Percentiles rank a stretch among this genome's conserved stretches.
Conservation (phyloP, 495 filamentous ascomycete species). For the Aspergillus campestris region DNA sequence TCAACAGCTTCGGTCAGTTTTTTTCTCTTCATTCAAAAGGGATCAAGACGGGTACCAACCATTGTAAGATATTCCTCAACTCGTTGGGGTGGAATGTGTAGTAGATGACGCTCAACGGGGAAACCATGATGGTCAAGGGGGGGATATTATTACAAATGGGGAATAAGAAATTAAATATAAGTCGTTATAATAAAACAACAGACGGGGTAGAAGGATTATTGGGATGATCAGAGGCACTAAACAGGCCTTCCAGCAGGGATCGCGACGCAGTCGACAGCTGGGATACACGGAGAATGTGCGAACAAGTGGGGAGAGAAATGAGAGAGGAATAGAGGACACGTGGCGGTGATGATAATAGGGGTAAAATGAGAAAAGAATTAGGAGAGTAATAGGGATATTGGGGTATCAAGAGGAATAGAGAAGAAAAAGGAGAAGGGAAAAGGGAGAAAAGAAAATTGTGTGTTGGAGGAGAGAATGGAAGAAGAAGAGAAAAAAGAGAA, state of each 20-base stretch:
- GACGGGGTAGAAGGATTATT: background rate
- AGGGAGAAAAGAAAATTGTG: slow-evolving; percentile 2
- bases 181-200: too few species aligned
- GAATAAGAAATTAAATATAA: background rate
- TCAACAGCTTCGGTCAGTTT: background rate
- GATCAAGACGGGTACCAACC: slow-evolving; percentile 44
- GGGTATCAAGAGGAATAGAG: background rate
- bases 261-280: background rate
- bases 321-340: slow-evolving; percentile 7
- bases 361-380: slow-evolving; percentile 1
- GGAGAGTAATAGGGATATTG: background rate
- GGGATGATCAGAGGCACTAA: slow-evolving; percentile 1
- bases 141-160: slow-evolving; percentile 4
- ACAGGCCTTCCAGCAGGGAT: background rate
- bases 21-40: background rate
- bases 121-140: slow-evolving; percentile 36
- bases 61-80: slow-evolving; percentile 84
- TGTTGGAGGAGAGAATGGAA: slow-evolving; percentile 3
- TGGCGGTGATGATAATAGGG: background rate
- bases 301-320: background rate
- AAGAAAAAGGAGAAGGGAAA: slow-evolving; percentile 2
- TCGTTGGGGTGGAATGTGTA: slow-evolving; percentile 69
- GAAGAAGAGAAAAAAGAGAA: background rate
- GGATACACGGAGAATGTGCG: background rate
- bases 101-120: slow-evolving; percentile 56